Evolutionary conservation across 192 early-diverging fungal genomes (phyloP), one percentile per base, ranked within the genome.

Genomic region (Thoreauomyces humboldtii): DNA sequence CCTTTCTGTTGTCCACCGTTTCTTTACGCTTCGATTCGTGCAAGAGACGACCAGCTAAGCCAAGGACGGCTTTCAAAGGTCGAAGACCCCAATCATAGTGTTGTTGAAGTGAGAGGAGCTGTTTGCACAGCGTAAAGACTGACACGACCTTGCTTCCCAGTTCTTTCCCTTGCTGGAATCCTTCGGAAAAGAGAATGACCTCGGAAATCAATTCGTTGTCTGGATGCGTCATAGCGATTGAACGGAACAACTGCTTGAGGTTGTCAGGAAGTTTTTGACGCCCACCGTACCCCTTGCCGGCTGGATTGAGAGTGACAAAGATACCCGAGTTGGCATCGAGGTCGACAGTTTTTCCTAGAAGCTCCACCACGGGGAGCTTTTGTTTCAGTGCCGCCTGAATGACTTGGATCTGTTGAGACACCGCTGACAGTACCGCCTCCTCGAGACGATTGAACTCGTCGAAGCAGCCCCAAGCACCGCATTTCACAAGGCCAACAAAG

Each of bases 401-500:
- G 41, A 79, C 67, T 71, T 85, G 83, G 59, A 85, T 85, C 59
- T 85, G 83, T 67, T 85, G 83, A 1, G 83, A 85, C 15, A 85
- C 83, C 0, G 83, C 83, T 1, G 83, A 85, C 2, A 85, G 61
- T 17, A 82, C 80, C 17, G 81, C 80, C 67, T 83, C 81, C 51
- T 85, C 83, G 11, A 85, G 61, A 22, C 83, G 68, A 59, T 85
- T 85, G 60, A 85, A 85, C 51, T 85, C 83, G 61, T 85, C 83
- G 69, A 85, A 85, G 45, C 83, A 85, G 15, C 83, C 83, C 83
- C 83, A 85, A 2, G 81, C 83, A 37, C 83, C 83, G 59, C 83
- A 83, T 54, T 85, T 85, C 7, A 85, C 77, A 0, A 85, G 43
- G 28, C 83, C 83, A 58, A 83, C 77, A 65, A 85, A 85, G n/a